These are phyloP conservation scores for Leccinum obscurum DNA, from an alignment of 768 basidiomycete species.

Conservation along the genomic window DNA sequence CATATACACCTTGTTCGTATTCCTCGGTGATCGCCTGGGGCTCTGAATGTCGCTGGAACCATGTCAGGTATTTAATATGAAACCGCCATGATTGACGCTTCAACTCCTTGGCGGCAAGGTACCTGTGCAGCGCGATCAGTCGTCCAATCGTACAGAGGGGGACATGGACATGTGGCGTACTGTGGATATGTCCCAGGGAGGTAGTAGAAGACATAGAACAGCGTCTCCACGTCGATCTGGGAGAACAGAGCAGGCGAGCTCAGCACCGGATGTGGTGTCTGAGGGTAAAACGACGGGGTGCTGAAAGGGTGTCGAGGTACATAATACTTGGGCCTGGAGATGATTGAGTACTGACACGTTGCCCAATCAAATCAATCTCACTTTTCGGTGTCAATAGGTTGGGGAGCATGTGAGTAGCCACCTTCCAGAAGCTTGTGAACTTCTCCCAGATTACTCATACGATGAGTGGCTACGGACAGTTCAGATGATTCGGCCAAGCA, in stretches of 20 bases:
- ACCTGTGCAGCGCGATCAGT: conserved; percentile 46
- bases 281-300: conserved; percentile 94
- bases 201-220: conserved; percentile 99
- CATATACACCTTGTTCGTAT: conserved; percentile 98
- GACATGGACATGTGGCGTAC: conserved; percentile 38
- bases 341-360: conserved; percentile 9
- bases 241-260: conserved; percentile 83
- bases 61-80: conserved; percentile 98
- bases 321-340: conserved; percentile 91
- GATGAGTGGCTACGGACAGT: conserved; percentile 57
- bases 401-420: conserved; percentile 85
- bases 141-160: not conserved
- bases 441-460: conserved; percentile 84
- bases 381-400: conserved; percentile 96
- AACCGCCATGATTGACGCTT: conserved; percentile 99
- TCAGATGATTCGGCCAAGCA: not conserved
- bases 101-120: conserved; percentile 93
- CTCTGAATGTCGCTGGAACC: conserved; percentile 99
- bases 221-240: conserved; percentile 93
- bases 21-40: conserved; percentile 99
- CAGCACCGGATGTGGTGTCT: conserved; percentile 76
- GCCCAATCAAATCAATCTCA: conserved; percentile 43
- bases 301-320: conserved; percentile 89
- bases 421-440: conserved; percentile 93
- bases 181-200: conserved; percentile 97